A percentile compares a stretch with the other conserved stretches of the same genome.
Evolutionary conservation across 1,284 basidiomycete genomes (phyloP).

Genomic region (Anthracocystis panici-leucophaei): DNA sequence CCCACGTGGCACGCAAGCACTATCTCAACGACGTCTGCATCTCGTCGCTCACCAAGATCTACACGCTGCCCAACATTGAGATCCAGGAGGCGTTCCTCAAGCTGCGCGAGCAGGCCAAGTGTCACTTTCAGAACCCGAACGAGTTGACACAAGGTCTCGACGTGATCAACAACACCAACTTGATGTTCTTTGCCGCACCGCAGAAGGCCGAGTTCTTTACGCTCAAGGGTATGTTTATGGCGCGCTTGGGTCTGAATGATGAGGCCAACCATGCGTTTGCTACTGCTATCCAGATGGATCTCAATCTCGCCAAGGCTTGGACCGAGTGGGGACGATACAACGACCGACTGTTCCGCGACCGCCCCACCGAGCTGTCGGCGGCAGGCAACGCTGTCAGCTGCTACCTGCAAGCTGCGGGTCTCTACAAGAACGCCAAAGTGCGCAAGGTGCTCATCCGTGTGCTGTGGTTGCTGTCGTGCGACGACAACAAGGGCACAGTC

Average conservation of each 20-base stretch:
- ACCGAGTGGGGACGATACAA: slow-evolving; percentile 97
- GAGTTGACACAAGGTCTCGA: slow-evolving; percentile 94
- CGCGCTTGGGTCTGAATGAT: slow-evolving; percentile 85
- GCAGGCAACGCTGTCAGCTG: slow-evolving; percentile 95
- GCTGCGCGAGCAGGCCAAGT: slow-evolving; percentile 97
- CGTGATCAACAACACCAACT: slow-evolving; percentile 98
- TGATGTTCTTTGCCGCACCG: slow-evolving; percentile 93
- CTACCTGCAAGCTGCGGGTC: slow-evolving; percentile 95
- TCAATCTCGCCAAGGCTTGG: slow-evolving; percentile 96
- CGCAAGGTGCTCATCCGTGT: slow-evolving; percentile 91
- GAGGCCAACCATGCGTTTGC: slow-evolving; percentile 90
- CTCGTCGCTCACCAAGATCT: slow-evolving; percentile 94
- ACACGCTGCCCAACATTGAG: slow-evolving; percentile 98
- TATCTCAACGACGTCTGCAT: slow-evolving; percentile 96
- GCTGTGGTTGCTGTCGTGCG: slow-evolving; percentile 94
- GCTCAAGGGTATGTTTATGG: slow-evolving; percentile 99
- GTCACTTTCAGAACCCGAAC: slow-evolving; percentile 94
- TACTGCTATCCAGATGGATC: slow-evolving; percentile 85
- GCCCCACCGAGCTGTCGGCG: slow-evolving; percentile 57
- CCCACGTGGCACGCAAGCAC: slow-evolving; percentile 98
- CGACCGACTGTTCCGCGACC: slow-evolving; percentile 87
- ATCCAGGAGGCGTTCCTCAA: slow-evolving; percentile 99
- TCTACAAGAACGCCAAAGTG: slow-evolving; percentile 95
- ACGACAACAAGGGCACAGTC: slow-evolving; percentile 82
- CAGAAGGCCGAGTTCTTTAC: slow-evolving; percentile 99